Conservation (phyloP, 805 yeast species). For the Cyberlindnera petersonii region DNA sequence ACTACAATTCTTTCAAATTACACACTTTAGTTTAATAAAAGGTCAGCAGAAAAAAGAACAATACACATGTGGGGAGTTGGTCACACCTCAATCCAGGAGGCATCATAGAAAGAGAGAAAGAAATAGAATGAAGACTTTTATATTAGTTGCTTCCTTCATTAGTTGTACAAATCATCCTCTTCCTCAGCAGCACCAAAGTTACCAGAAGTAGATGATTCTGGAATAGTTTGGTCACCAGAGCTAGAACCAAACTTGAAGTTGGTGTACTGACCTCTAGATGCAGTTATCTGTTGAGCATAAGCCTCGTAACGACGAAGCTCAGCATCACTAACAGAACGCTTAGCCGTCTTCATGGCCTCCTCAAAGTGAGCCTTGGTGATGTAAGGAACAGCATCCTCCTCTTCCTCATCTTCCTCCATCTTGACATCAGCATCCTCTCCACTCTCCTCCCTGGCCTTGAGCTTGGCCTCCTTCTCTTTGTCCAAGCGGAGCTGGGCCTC, state of each 20-base stretch:
- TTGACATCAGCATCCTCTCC: constrained; percentile 50
- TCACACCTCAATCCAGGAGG: constrained; percentile 13
- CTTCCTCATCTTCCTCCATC: constrained; percentile 48
- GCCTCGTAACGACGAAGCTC: constrained; percentile 99
- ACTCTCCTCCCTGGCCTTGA: constrained; percentile 37
- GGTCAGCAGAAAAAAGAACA: no score
- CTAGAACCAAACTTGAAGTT: constrained; percentile 71
- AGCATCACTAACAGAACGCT: constrained; percentile 94
- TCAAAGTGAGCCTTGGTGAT: constrained; percentile 93
- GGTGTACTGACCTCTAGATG: constrained; percentile 92
- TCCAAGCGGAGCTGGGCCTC: constrained; percentile 64
- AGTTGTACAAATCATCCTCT: constrained; percentile 61
- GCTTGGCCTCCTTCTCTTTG: constrained; percentile 41
- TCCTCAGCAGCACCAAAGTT: constrained; percentile 46
- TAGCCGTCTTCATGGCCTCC: constrained; percentile 99
- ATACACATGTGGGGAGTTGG: neutral
- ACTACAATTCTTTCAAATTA: no score
- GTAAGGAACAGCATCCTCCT: constrained; percentile 92
- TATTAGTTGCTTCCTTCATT: no score
- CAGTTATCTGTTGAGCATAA: constrained; percentile 92
- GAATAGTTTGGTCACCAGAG: constrained; percentile 34
- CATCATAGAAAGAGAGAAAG: neutral
- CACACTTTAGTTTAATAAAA: no score
- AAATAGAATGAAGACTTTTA: no score
- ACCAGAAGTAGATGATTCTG: constrained; percentile 39